A percentile compares a stretch with the other conserved stretches of the same genome.
Evolutionary conservation across 2,329 filamentous ascomycete species (phyloP).

Genomic region (Monosporascus sp.): DNA sequence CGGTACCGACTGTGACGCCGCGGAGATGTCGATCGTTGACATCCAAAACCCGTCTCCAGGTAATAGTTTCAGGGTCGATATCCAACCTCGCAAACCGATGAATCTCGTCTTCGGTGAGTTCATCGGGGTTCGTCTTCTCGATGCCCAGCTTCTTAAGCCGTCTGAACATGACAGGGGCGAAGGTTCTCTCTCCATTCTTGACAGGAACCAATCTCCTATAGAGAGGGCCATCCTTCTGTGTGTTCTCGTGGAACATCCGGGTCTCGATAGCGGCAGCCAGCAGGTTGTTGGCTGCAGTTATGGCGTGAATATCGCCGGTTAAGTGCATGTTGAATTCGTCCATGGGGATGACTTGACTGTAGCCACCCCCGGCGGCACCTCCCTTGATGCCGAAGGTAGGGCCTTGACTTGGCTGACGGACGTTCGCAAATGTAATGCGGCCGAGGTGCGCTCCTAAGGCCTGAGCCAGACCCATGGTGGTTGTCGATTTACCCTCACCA

Average conservation of each 20-base stretch:
- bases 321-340: slow-evolving; percentile 98
- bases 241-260: slow-evolving; percentile 95
- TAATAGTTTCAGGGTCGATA: slow-evolving; percentile 95
- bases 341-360: slow-evolving; percentile 99
- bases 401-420: slow-evolving; percentile 92
- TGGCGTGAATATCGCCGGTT: slow-evolving; percentile 96
- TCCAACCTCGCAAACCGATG: slow-evolving; percentile 85
- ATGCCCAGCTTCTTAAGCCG: slow-evolving; percentile 94
- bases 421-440: slow-evolving; percentile 89
- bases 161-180: slow-evolving; percentile 86
- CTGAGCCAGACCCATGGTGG: slow-evolving; percentile 91
- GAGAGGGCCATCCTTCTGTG: slow-evolving; percentile 83
- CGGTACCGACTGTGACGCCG: slow-evolving; percentile 81
- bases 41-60: slow-evolving; percentile 92
- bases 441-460: slow-evolving; percentile 85
- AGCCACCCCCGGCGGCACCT: slow-evolving; percentile 91
- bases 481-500: slow-evolving; percentile 97
- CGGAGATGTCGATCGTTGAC: slow-evolving; percentile 95
- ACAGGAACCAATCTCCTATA: slow-evolving; percentile 82
- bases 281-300: slow-evolving; percentile 94
- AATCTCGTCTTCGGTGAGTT: slow-evolving; percentile 87
- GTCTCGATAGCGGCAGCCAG: slow-evolving; percentile 95
- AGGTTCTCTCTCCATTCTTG: slow-evolving; percentile 85
- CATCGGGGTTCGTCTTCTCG: slow-evolving; percentile 86
- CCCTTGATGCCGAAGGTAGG: slow-evolving; percentile 99